Evolutionary conservation across 495 filamentous ascomycete species (phyloP).

Genomic region (Xylaria venustula): DNA sequence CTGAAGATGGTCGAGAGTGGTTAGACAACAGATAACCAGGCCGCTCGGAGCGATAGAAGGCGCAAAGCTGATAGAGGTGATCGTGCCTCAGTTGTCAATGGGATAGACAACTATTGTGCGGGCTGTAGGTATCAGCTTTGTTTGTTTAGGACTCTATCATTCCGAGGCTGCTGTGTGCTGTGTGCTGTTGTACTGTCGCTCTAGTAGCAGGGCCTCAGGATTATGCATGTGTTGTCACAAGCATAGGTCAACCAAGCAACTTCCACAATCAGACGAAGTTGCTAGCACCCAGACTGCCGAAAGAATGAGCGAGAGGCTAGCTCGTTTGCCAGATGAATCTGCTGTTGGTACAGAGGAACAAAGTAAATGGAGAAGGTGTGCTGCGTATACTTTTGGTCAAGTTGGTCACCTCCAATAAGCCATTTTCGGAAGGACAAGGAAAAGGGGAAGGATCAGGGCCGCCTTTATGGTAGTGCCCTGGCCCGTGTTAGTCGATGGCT

Average conservation of each 20-base stretch:
- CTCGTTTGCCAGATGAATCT: neutral
- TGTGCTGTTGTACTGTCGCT: neutral
- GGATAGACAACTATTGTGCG: neutral
- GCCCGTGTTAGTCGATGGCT: neutral
- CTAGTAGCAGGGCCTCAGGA: neutral
- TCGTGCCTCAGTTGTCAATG: no score
- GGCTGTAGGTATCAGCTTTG: neutral
- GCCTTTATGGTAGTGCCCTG: slow-evolving; percentile 1
- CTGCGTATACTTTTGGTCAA: slow-evolving; percentile 4
- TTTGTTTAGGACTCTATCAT: neutral
- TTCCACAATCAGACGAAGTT: neutral
- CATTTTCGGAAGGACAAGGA: slow-evolving; percentile 7
- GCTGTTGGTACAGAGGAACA: neutral
- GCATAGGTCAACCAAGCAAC: no score
- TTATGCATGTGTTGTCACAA: no score
- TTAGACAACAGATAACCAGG: neutral
- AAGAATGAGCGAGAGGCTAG: neutral
- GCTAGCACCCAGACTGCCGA: neutral
- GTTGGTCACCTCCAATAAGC: slow-evolving; percentile 23
- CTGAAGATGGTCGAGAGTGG: neutral
- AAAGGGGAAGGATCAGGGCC: neutral
- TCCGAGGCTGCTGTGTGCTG: neutral
- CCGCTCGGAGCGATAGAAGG: neutral
- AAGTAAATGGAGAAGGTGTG: slow-evolving; percentile 17
- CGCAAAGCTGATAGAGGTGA: neutral